Evolutionary conservation across 108 stramenopile genomes (phyloP), one percentile per base, ranked within the genome.

Genomic region (Fragilariopsis cylindrus): DNA sequence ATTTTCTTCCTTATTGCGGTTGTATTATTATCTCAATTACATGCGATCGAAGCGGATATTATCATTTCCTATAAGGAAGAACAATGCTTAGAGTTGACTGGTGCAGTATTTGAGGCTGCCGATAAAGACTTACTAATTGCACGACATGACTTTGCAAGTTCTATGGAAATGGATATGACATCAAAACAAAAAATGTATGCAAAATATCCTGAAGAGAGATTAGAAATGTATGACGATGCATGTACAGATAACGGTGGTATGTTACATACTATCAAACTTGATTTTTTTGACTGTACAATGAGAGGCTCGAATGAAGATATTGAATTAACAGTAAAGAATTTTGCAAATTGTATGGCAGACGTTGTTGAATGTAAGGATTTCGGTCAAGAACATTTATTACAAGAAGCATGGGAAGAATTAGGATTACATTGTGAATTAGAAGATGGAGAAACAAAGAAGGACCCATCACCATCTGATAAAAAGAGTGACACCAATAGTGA

Each of bases 341-440:
- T 68, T 52, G 67, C 67, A 11, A 68, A 68, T 48, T 68, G 67
- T 44, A 19, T 68, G 49, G 48, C 67, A 11, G 48, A 68, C 67
- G 49, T 19, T 44, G 48, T 18, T 21, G 67, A 48, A 18, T 68
- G 67, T 19, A 39, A 48, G 48, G 48, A 44, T 7, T 68, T 68
- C 67, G 50, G 50, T 13, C 67, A 68, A 44, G 67, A 68, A 30
- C 49, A 52, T 39, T 39, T 68, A 6, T 18, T 68, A 5, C 30
- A 68, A 39, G 67, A 19, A 21, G 67, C 67, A 30, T 68, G 67
- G 67, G 46, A 68, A 13, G 67, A 68, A 30, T 18, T 68, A 16
- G 67, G 67, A 13, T 44, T 68, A n/a, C 44, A 47, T 16, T 68
- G 67, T n/a, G 16, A 18, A 2, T 40, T 68, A 48, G 67, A 68